Evolutionary conservation across 2,329 filamentous ascomycete species (phyloP).

Genomic region (Penicillium concentricum): DNA sequence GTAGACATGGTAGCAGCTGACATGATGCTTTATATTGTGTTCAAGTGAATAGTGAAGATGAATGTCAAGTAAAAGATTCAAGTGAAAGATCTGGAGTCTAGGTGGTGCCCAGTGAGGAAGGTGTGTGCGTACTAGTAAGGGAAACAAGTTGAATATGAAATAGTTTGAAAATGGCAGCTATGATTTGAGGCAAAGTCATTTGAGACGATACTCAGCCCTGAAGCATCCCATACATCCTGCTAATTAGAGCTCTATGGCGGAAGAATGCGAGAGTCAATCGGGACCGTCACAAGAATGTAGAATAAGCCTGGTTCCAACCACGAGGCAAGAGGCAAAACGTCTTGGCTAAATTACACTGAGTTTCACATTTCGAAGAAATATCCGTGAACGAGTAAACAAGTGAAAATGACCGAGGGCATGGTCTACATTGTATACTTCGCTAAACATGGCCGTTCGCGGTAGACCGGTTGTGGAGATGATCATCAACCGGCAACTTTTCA

Average conservation of each 20-base stretch:
- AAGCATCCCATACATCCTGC: slow-evolving; percentile 5
- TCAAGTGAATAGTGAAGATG: neutral
- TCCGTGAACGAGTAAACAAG: slow-evolving; percentile 12
- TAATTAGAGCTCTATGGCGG: slow-evolving; percentile 10
- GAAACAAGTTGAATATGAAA: neutral
- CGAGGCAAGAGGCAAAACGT: slow-evolving; percentile 15
- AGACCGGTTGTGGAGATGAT: slow-evolving; percentile 6
- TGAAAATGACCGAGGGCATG: slow-evolving; percentile 6
- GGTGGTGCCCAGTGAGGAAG: neutral
- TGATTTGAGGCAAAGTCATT: neutral
- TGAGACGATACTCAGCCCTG: neutral
- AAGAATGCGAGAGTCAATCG: slow-evolving; percentile 23
- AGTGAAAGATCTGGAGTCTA: no score
- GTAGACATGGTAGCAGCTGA: slow-evolving; percentile 17
- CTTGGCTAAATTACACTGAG: neutral
- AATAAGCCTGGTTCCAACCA: slow-evolving; percentile 15
- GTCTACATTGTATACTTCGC: neutral
- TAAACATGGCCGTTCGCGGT: slow-evolving; percentile 19
- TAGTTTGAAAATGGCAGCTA: neutral
- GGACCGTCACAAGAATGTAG: slow-evolving; percentile 21
- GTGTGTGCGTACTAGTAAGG: neutral
- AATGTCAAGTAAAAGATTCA: neutral
- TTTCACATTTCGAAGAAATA: neutral
- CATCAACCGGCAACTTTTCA: neutral
- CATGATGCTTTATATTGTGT: neutral